These are phyloP conservation scores for Tetradesmus obliquus DNA, from an alignment of 139 green algal species.

Conservation along the genomic window DNA sequence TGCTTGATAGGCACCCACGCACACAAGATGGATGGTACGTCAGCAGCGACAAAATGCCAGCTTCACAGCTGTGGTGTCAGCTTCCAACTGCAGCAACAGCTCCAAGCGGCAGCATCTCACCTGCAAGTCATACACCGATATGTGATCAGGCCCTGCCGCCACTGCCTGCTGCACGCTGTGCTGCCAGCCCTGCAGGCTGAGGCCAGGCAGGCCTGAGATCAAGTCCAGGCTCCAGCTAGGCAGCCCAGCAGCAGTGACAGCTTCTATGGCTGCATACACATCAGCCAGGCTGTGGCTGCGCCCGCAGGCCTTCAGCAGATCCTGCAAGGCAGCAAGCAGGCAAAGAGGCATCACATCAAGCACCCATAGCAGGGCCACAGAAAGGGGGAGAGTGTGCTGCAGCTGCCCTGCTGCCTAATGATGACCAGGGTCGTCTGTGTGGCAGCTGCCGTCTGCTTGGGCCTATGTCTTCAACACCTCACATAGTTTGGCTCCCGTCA, in stretches of 20 bases:
- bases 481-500: no score
- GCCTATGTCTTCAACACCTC: no score
- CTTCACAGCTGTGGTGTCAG: no score
- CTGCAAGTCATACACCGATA: constrained; percentile 98
- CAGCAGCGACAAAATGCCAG: background rate
- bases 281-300: constrained; percentile 78
- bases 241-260: constrained; percentile 60
- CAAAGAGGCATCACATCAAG: background rate
- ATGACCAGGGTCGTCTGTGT: background rate
- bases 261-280: constrained; percentile 77
- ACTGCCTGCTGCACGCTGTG: constrained; percentile 75
- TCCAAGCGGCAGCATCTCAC: background rate
- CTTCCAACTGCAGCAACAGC: no score
- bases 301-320: constrained; percentile 76
- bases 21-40: background rate
- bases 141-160: constrained; percentile 74
- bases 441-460: no score
- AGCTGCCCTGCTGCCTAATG: background rate
- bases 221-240: constrained; percentile 94
- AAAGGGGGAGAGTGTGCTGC: no score
- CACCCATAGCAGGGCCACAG: background rate
- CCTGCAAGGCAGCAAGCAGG: constrained; percentile 53
- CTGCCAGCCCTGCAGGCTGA: constrained; percentile 75
- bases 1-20: no score
- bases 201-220: constrained; percentile 82